Base-by-base conservation (phyloP, 169 alveolate species). In the Plasmodium vivax region DNA sequence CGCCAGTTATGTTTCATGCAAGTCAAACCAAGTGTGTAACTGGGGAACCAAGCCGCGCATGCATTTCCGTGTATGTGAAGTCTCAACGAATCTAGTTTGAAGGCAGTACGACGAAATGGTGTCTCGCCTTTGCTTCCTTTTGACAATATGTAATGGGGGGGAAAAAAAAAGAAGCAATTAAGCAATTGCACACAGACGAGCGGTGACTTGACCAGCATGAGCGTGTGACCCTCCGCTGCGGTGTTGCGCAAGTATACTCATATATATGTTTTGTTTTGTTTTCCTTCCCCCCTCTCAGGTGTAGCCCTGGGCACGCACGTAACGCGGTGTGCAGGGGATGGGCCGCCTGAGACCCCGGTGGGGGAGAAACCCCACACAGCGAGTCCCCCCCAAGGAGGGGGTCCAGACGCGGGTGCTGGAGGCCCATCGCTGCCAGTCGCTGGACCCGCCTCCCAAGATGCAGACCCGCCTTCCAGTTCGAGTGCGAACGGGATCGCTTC, bases 111-210 rank as follows among this genome's bases (percentile, higher is more conserved):
- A 62, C 75, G 34, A 62, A 62, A 62, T 62, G 84, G 47, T 77
- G n/a, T 30, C 71, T 77, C 71, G 71, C 47, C 30, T 77, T 77
- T 77, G 30, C 58, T 36, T 32, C 84, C 84, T 77, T 77, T 77
- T 38, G 9, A 77, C 19, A 77, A 77, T 77, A 77, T 41, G 84
- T 77, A 77, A 77, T n/a, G 58, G 32, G 30, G 10, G 30, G 38
- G 23, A 58, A 58, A 43, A 77, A 45, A 58, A 58, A 43, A 43
- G 1, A 7, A 10, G 56, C 51, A 16, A 62, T 62, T 23, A 62
- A 62, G 19, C 75, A 2, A 62, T 62, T n/a, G 12, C 75, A 27
- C 30, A 62, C 4, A 23, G 36, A 23, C 9, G 34, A 58, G 74
- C 3, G 14, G n/a, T 58, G 23, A 0, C 36, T 19, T n/a, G 10